Conservation (phyloP, 1,284 basidiomycete genomes). For the Macrocystidia cucumis region DNA sequence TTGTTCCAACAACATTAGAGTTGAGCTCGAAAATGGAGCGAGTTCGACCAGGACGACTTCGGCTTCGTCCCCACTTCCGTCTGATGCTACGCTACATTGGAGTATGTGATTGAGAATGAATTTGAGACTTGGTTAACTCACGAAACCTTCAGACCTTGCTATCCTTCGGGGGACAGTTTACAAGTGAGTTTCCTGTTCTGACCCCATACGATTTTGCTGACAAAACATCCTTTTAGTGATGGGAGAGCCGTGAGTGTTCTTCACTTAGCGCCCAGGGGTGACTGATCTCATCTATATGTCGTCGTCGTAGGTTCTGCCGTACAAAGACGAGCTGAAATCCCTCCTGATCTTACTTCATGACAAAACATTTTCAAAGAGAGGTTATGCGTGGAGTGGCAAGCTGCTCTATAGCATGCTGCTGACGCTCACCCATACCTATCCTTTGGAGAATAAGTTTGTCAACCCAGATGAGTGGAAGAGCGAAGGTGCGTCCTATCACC, state of each 20-base stretch:
- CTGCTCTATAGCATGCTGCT: conserved; percentile 71
- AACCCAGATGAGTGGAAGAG: conserved; percentile 78
- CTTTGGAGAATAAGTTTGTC: conserved; percentile 77
- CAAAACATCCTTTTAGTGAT: conserved; percentile 33
- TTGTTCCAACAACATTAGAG: conserved; percentile 64
- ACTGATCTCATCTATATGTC: conserved; percentile 7
- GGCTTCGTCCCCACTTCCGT: conserved; percentile 62
- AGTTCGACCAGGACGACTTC: conserved; percentile 81
- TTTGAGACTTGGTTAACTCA: conserved; percentile 1
- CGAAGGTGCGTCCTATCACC: conserved; percentile 40
- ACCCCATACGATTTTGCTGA: neutral
- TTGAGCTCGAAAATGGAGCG: conserved; percentile 82
- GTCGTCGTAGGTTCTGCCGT: conserved; percentile 56
- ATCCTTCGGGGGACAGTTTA: conserved; percentile 63
- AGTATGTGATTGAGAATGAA: conserved; percentile 36
- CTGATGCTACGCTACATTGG: conserved; percentile 89
- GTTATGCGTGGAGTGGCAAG: conserved; percentile 78
- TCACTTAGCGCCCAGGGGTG: neutral
- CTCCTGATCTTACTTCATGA: conserved; percentile 63
- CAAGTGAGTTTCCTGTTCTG: conserved; percentile 39
- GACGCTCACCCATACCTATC: conserved; percentile 78
- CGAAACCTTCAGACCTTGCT: conserved; percentile 44
- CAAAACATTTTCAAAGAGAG: conserved; percentile 76
- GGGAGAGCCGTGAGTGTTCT: conserved; percentile 44
- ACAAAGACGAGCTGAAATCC: conserved; percentile 58